A percentile compares a stretch with the other conserved stretches of the same genome.
Conservation (phyloP, 2,329 filamentous ascomycete genomes). For the Clonostachys byssicola region DNA sequence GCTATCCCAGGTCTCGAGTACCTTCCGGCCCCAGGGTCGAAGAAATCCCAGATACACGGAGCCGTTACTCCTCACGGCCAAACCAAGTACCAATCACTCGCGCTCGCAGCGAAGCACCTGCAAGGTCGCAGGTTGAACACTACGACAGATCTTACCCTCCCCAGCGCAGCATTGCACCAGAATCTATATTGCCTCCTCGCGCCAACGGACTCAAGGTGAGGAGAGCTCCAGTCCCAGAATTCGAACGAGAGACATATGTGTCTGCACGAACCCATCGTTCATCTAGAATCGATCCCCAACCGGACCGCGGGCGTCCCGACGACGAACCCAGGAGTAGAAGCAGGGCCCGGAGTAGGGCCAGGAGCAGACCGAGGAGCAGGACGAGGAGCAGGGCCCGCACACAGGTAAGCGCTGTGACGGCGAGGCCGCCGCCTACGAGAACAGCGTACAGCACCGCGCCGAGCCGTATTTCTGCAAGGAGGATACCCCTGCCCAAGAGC, state of each 20-base stretch:
- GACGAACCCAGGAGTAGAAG: not conserved
- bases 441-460: not conserved
- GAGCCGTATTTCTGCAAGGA: slow-evolving; percentile 1
- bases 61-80: slow-evolving; percentile 31
- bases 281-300: slow-evolving; percentile 9
- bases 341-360: not conserved
- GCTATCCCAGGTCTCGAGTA: not conserved
- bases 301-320: not conserved
- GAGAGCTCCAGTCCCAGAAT: not conserved
- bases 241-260: not conserved
- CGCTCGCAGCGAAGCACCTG: slow-evolving; percentile 33
- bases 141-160: slow-evolving; percentile 37
- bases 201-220: not conserved
- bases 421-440: not conserved
- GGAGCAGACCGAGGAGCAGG: not conserved
- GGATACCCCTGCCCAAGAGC: slow-evolving; percentile 6
- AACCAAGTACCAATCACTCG: slow-evolving; percentile 21
- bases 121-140: too few species aligned
- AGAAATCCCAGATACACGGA: slow-evolving; percentile 31
- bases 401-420: not conserved
- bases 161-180: slow-evolving; percentile 30
- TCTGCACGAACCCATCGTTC: slow-evolving; percentile 12
- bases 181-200: slow-evolving; percentile 14
- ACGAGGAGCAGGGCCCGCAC: not conserved
- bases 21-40: slow-evolving; percentile 13